Evolutionary conservation across 2,329 filamentous ascomycete genomes (phyloP), one percentile per base, ranked within the genome.

Genomic region (Cladorrhinum sp.): DNA sequence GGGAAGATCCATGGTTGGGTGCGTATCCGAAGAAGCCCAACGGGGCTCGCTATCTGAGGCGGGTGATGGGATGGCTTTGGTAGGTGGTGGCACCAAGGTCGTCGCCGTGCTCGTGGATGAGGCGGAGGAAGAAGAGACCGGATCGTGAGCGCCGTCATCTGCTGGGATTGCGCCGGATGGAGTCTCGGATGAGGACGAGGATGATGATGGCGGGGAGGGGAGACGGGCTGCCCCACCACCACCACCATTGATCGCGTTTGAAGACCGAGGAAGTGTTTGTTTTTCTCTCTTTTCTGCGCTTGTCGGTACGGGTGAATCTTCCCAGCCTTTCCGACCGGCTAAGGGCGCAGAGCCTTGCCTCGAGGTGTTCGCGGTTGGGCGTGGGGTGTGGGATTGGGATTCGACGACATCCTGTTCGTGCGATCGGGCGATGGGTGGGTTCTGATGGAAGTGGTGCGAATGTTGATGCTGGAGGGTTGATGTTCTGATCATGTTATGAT

Each of bases 401-500:
- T 64, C 65, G 39, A 59, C 59, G 58, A 46, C 42, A 46, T 46
- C 42, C 42, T 46, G 42, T 46, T 72, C 71, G 65, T 69, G 66
- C 21, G 72, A 69, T 39, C 68, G 70, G 63, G 71, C 78, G 63
- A 70, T 70, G n/a, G 77, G 75, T 65, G 62, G 76, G 71, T 66
- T 74, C 62, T 65, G 73, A 73, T 61, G 74, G 21, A 65, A 57
- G 23, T 70, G 64, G 72, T 80, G 77, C 59, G 78, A 71, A 62
- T 77, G 77, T 65, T 77, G 78, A 66, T 80, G 78, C 66, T 80
- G 79, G 65, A 79, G 68, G 55, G 76, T 76, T 50, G 80, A 74
- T 60, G 77, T 75, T 62, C 78, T 76, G 79, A 91, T 89, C 82
- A 87, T 89, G 78, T 82, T 86, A 79, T 86, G 33, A 20, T 18